Base-by-base conservation (phyloP, 176 grass and related monocot genomes). In the Aegilops tauschii region DNA sequence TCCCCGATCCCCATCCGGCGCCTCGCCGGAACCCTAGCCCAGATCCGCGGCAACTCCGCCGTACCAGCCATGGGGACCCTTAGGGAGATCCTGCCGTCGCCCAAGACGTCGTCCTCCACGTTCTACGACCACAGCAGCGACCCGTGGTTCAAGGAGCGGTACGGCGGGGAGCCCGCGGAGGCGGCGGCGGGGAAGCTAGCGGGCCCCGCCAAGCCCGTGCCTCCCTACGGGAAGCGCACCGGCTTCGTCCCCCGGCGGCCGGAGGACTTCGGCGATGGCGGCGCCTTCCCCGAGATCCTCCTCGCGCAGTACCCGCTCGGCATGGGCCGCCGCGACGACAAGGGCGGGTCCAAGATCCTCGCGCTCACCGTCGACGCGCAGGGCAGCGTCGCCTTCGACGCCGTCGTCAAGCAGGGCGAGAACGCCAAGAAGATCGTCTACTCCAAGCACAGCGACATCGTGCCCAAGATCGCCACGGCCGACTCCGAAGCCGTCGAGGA, bases 211-310 rank as follows among this genome's bases (percentile, higher is more conserved):
- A 91, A 84, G 58, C 37, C n/a, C 9, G 82, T 92, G 25, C 93
- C 86, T 3, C 92, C 93, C 4, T 98, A 98, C 77, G 93, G 93
- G 4, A 97, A 91, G 89, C 89, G 95, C 5, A 23, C 87, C 0
- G 96, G 96, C 4, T 98, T 98, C 75, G 70, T 98, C 32, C 96
- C 93, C 21, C 90, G 96, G 6, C 89, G 86, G 20, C 90, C 92
- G 1, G 95, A 93, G 78, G 95, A 97, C 68, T 97, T 95, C 49
- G 92, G 92, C 0, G 92, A 97, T 52, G 95, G 95, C 6, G 92
- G 95, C 65, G 96, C 96, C 68, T 98, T 98, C 82, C 96, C 96
- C 58, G 93, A 98, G 92, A 95, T 98, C 80, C 96, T 91, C 74
- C 76, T 98, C 14, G 96, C 91, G 56, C 93, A 98, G 80, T 98